These are phyloP conservation scores for Casuarina equisetifolia DNA, from an alignment of 306 rosid species.

Conservation along the genomic window DNA sequence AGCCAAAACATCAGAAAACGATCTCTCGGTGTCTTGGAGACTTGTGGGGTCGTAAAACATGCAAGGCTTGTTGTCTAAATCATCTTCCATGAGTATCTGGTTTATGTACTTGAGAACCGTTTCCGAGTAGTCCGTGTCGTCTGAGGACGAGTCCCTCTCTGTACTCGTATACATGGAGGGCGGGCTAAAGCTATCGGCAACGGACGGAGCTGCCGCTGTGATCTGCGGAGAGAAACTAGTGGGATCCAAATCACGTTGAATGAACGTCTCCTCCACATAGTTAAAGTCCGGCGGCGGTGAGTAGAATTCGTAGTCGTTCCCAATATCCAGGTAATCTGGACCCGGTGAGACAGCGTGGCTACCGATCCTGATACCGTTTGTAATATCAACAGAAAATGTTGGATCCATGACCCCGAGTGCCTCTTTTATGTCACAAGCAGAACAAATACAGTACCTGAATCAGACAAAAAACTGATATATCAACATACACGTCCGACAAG, in stretches of 20 bases:
- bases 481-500: no score
- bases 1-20: slow-evolving; percentile 1
- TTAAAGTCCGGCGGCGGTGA: slow-evolving; percentile 26
- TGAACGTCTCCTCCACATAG: slow-evolving; percentile 5
- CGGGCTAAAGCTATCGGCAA: slow-evolving; percentile 19
- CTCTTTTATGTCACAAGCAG: not conserved
- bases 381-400: slow-evolving; percentile 28
- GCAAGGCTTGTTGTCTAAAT: slow-evolving; percentile 3
- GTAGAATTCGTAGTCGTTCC: slow-evolving; percentile 11
- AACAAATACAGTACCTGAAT: not conserved
- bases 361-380: slow-evolving; percentile 14
- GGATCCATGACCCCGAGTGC: slow-evolving; percentile 32
- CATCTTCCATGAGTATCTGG: slow-evolving; percentile 14
- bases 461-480: not conserved
- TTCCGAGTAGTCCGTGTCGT: not conserved
- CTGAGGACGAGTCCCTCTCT: not conserved
- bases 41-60: slow-evolving; percentile 6
- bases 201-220: not conserved
- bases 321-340: slow-evolving; percentile 17
- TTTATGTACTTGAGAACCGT: slow-evolving; percentile 4
- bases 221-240: slow-evolving; percentile 8
- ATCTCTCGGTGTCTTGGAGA: slow-evolving; percentile 6
- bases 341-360: slow-evolving; percentile 4
- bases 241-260: slow-evolving; percentile 20
- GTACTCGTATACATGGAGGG: slow-evolving; percentile 13